Evolutionary conservation across 1,139 yeast genomes (phyloP), one percentile per base, ranked within the genome.

Genomic region (Taphrina deformans): DNA sequence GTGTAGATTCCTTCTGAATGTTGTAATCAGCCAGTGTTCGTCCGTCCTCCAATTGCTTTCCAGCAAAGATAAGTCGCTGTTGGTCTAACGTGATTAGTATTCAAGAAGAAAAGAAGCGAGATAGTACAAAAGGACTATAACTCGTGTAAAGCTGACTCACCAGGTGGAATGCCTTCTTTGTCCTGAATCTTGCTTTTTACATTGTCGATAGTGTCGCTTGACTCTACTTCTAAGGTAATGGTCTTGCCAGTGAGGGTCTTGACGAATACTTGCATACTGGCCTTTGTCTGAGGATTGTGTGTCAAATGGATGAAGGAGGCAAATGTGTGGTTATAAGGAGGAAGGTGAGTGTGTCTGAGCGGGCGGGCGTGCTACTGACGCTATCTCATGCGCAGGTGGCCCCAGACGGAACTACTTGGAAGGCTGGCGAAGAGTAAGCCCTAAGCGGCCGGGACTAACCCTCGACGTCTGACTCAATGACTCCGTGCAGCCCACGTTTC

Each of bases 211-310:
- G 95, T 87, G 83, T 88, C 95, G 70, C 91, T 86, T 72, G 93
- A 87, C 81, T 88, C 95, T 72, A 88, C 96, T 84, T 89, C 96
- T 77, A 89, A 87, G 80, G 96, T 89, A 82, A 88, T 88, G 80
- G 95, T 87, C 85, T 87, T 87, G 79, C 93, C 93, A 73, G 93
- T 87, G 79, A 87, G 81, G 77, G 93, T 87, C 83, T 87, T 87
- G 80, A 87, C 92, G 80, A 87, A 87, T 69, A 69, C 69, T 66
- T 69, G 71, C 70, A 69, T 67, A 40, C 31, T 16, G 27, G 27
- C 23, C 26, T 24, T 24, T n/a, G 61, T 29, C 16, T 18, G 5
- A 21, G 48, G 21, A 26, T 2, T 44, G 10, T 7, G 35, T 10
- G 38, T 24, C 9, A 46, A 6, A 12, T 27, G 24, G n/a, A 18